Evolutionary conservation across 169 alveolate genomes (phyloP).

Genomic region (Theileria orientalis): DNA sequence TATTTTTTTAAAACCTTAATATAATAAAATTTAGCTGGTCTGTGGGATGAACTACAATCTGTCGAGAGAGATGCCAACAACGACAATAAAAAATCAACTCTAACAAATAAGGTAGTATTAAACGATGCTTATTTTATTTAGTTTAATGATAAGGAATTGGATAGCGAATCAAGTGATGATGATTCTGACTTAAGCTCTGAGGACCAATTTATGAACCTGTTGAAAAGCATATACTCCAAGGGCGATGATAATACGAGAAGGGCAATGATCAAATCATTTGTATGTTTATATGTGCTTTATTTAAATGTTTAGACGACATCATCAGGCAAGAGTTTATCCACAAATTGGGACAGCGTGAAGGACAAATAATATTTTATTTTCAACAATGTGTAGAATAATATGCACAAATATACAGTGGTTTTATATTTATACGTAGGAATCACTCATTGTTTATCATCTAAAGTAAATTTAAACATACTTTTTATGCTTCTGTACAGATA

Average conservation of each 20-base stretch:
- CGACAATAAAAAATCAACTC: not conserved
- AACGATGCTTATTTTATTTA: not conserved
- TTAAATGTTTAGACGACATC: constrained; percentile 22
- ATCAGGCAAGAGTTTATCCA: constrained; percentile 32
- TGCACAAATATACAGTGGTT: not conserved
- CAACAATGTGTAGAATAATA: constrained; percentile 3
- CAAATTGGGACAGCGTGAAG: constrained; percentile 47
- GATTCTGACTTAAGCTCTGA: not conserved
- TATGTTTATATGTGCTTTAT: constrained; percentile 6
- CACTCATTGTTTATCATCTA: not conserved
- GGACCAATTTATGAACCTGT: constrained; percentile 21
- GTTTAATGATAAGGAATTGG: constrained; percentile 22
- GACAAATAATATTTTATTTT: not conserved
- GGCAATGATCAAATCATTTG: constrained; percentile 60
- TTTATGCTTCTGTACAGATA: not conserved
- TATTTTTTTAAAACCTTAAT: too few relatives aligned
- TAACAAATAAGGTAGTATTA: constrained; percentile 8
- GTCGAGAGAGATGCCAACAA: not conserved
- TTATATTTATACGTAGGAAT: not conserved
- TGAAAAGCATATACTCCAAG: constrained; percentile 39
- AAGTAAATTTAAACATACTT: not conserved
- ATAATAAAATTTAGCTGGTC: constrained; percentile 25
- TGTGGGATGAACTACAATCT: constrained; percentile 26
- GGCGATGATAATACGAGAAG: constrained; percentile 60
- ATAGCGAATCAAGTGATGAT: not conserved